Conservation (phyloP, 225 moss, liverwort and hornwort genomes). For the Pleurozium schreberi region DNA sequence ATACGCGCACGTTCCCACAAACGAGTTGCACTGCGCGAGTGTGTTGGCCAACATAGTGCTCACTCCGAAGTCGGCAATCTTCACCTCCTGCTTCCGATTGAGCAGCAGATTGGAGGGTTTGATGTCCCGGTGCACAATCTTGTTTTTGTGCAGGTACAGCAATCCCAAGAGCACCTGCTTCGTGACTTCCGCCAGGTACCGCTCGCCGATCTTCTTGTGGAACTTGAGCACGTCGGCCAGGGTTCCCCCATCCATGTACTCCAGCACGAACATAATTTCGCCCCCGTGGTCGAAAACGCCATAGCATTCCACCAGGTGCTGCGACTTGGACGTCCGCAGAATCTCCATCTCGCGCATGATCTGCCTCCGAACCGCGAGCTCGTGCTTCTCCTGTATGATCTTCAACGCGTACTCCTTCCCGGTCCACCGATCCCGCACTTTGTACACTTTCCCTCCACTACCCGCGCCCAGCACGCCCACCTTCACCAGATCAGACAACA, state of each 20-base stretch:
- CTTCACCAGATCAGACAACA: slow-evolving; percentile 56
- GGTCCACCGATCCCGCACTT: slow-evolving; percentile 63
- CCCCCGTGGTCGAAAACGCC: slow-evolving; percentile 74
- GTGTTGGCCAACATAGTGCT: slow-evolving; percentile 89
- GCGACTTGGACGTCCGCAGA: slow-evolving; percentile 69
- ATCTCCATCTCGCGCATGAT: slow-evolving; percentile 94
- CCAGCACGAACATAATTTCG: slow-evolving; percentile 80
- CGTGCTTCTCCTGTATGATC: slow-evolving; percentile 94
- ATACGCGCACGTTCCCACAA: slow-evolving; percentile 96
- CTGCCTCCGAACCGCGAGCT: slow-evolving; percentile 64
- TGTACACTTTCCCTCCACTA: slow-evolving; percentile 90
- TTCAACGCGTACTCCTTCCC: slow-evolving; percentile 78
- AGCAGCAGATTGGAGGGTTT: slow-evolving; percentile 90
- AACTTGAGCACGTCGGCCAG: slow-evolving; percentile 68
- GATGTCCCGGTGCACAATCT: slow-evolving; percentile 90
- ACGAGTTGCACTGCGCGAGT: slow-evolving; percentile 92
- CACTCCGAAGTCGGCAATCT: slow-evolving; percentile 95
- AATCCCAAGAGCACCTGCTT: slow-evolving; percentile 79
- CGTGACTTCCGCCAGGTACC: slow-evolving; percentile 68
- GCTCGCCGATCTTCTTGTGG: slow-evolving; percentile 70
- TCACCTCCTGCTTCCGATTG: slow-evolving; percentile 80
- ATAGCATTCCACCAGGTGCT: slow-evolving; percentile 74
- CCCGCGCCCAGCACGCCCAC: slow-evolving; percentile 67
- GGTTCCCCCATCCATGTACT: slow-evolving; percentile 91
- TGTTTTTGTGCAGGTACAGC: slow-evolving; percentile 72